Evolutionary conservation across 1,139 yeast species (phyloP), one percentile per base, ranked within the genome.

Genomic region (Kurtzmaniella natalensis): DNA sequence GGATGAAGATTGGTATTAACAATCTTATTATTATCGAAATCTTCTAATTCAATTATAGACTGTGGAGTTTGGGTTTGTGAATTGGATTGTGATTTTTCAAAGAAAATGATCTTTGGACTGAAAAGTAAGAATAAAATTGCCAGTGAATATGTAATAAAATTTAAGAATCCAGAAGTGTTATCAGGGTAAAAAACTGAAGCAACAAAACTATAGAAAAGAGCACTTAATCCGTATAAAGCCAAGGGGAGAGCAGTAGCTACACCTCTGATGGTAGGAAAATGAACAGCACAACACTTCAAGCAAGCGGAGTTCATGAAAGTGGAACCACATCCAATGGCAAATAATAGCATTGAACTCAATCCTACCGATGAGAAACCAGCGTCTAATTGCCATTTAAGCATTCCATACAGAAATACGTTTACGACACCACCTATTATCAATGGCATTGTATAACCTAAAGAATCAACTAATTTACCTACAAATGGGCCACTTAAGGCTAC

Each of bases 391-490:
- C 46, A 44, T 38, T 69, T 69, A 49, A 77, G 53, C 0, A 72
- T 69, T 35, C 57, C 48, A 48, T 76, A 77, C 0, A 80, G 78
- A 2, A 46, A 23, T 1, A 68, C 47, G 11, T 75, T 65, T 33
- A 55, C 54, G 4, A 57, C 4, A 0, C 74, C 76, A 0, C 82
- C 82, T 2, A 64, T 31, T 0, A 58, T 15, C 25, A 72, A 58
- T 0, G 81, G 59, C 4, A 55, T 32, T 0, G 76, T 58, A 43
- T 72, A 73, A 1, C 82, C 81, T 9, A 55, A 56, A 29, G 55
- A 57, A 46, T 79, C 86, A n/a, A 79, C 81, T 9, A 78, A 61
- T 9, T 55, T 46, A 1, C 86, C 85, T 0, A 83, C 78, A 6
- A 75, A 38, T 0, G 81, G 78, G 0, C 82, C 82, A 2, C 72